Percentiles rank a stretch among this genome's conserved stretches.
These are phyloP conservation scores for Fusarium sp. DNA, from an alignment of 2,329 filamentous ascomycete genomes.

Conservation along the genomic window DNA sequence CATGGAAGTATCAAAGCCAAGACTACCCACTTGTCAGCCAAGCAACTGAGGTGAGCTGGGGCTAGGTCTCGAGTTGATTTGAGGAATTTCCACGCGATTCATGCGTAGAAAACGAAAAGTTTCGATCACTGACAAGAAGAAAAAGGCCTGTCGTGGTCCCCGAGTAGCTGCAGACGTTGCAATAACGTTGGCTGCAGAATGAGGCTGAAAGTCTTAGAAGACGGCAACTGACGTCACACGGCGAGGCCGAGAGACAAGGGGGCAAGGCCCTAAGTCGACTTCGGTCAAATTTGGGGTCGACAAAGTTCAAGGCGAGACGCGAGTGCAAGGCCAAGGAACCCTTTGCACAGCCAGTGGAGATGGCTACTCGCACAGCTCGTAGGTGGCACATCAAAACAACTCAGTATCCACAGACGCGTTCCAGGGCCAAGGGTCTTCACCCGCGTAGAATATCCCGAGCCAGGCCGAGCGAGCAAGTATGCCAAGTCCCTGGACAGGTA, in stretches of 20 bases:
- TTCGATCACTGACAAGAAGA: background rate
- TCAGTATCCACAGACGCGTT: background rate
- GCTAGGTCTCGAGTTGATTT: constrained; percentile 1
- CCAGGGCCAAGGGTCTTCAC: background rate
- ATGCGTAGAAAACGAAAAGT: background rate
- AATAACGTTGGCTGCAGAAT: constrained; percentile 24
- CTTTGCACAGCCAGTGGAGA: background rate
- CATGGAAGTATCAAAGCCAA: constrained; percentile 27
- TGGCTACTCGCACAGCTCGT: background rate
- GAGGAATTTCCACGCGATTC: background rate
- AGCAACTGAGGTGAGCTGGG: constrained; percentile 6
- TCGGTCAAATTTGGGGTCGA: constrained; percentile 27
- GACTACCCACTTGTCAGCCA: constrained; percentile 15
- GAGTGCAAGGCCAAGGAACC: constrained; percentile 10
- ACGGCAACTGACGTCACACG: constrained; percentile 28
- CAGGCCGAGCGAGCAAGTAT: constrained; percentile 12
- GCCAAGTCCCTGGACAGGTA: background rate
- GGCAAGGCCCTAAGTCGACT: constrained; percentile 15
- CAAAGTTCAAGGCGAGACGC: background rate
- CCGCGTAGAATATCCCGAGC: constrained; percentile 1
- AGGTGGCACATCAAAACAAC: background rate
- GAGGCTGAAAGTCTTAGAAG: constrained; percentile 21
- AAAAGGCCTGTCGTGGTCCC: background rate
- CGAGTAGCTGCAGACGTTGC: background rate
- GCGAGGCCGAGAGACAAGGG: constrained; percentile 21